Evolutionary conservation across 2,329 filamentous ascomycete species (phyloP), one percentile per base, ranked within the genome.

Genomic region (Penicillium sp.): DNA sequence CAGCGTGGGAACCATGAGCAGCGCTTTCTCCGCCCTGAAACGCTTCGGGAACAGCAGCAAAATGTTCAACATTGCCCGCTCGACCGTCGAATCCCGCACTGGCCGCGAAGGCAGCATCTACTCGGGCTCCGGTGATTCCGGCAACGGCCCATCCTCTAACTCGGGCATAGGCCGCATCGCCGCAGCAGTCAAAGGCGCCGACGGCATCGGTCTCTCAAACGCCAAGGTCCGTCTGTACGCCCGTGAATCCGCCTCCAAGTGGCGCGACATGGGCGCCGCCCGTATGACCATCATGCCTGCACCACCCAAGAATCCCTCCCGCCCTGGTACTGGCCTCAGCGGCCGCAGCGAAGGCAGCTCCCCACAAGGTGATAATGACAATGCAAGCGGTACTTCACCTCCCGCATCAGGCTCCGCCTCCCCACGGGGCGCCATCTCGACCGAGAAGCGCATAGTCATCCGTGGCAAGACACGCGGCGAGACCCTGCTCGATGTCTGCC

Each of bases 231-330:
- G 89, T 32, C 79, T 97, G 12, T 95, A 97, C 66, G 76, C 87
- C 43, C 83, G 91, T 43, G 84, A 89, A 52, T 75, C 74, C 9
- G 75, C 81, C 12, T 82, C 82, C 43, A 91, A 91, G 65, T 98
- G 93, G 93, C 83, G 88, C 53, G 90, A 97, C 65, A 83, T 90
- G 73, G 91, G 93, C 56, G 83, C 87, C 59, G 94, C 89, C 53
- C 77, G 82, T 33, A 73, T 98, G 52, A 88, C 86, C 15, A 88
- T 98, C 61, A 82, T 89, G 65, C 80, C 84, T 76, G 45, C 79
- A 71, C 32, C 67, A 4, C 57, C 65, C 2, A 61, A 61, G 45
- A 60, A 51, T 39, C 49, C 64, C 31, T 63, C 66, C 17, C 62
- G 57, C 9, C 64, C 67, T 1, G 60, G 62, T 9, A 67, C 65